Evolutionary conservation across 1,284 basidiomycete genomes (phyloP).

Genomic region (Inonotus hispidus): DNA sequence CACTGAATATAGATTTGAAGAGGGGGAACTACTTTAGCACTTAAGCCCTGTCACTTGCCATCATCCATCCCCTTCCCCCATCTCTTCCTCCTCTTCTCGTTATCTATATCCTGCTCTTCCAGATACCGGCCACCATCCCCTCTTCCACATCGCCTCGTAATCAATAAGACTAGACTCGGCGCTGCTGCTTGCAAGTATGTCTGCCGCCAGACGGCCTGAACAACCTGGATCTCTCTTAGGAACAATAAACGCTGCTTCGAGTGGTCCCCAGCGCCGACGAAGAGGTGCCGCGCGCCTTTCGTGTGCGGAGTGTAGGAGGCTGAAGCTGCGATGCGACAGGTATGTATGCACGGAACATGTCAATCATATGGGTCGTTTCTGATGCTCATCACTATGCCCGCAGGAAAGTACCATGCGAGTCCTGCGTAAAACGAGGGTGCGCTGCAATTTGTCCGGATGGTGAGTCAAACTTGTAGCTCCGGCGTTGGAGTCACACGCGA

Average conservation of each 20-base stretch:
- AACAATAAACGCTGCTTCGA: background rate
- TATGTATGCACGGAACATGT: constrained; percentile 29
- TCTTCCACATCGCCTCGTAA: background rate
- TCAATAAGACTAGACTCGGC: background rate
- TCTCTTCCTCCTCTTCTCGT: background rate
- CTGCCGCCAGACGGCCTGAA: constrained; percentile 4
- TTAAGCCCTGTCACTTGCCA: background rate
- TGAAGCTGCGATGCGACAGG: constrained; percentile 74
- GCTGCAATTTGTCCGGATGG: constrained; percentile 63
- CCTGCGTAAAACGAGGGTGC: constrained; percentile 53
- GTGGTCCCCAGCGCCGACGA: constrained; percentile 17
- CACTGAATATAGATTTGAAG: background rate
- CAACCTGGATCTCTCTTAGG: background rate
- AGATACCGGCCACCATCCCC: background rate
- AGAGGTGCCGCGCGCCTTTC: constrained; percentile 72
- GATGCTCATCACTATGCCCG: background rate
- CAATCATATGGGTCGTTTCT: background rate
- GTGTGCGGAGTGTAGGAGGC: constrained; percentile 72
- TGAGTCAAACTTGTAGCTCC: constrained; percentile 24
- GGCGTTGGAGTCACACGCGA: background rate
- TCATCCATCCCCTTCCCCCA: background rate
- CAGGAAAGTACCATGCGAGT: constrained; percentile 30
- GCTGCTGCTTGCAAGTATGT: constrained; percentile 2
- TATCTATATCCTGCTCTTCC: background rate
- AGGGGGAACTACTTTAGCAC: background rate